Conservation (phyloP, 1,284 basidiomycete genomes). For the Trichosporon coremiiforme region DNA sequence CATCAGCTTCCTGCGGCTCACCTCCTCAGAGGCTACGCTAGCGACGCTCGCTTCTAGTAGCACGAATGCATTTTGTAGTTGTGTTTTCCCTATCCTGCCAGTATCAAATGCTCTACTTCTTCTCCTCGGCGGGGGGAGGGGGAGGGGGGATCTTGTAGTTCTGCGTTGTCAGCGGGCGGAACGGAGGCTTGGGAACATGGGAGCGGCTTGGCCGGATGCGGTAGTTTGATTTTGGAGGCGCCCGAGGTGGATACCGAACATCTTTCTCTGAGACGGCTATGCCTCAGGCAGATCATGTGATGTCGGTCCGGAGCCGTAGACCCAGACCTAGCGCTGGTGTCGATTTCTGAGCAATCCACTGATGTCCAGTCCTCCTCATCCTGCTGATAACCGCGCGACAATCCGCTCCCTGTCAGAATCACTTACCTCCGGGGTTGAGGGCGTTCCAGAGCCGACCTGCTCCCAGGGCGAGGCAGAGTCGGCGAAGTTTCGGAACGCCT, state of each 20-base stretch:
- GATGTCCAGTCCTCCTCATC: neutral
- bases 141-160: conserved; percentile 57
- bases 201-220: neutral
- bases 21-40: no score
- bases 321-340: no score
- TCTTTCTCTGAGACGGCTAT: neutral
- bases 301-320: neutral
- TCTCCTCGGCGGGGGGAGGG: conserved; percentile 53
- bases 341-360: neutral
- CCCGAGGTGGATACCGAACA: neutral
- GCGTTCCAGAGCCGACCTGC: conserved; percentile 79
- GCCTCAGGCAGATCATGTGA: neutral
- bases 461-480: conserved; percentile 90
- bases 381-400: neutral
- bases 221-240: neutral
- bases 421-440: conserved; percentile 46
- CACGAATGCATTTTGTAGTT: conserved; percentile 14
- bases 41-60: neutral
- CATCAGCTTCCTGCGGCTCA: no score
- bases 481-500: conserved; percentile 98
- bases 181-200: neutral
- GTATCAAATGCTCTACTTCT: conserved; percentile 35
- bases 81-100: conserved; percentile 4
- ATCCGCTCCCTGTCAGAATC: neutral
- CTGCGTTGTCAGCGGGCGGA: conserved; percentile 29